These are phyloP conservation scores for Rhizopus delemar DNA, from an alignment of 371 early-diverging fungal species.

Conservation along the genomic window DNA sequence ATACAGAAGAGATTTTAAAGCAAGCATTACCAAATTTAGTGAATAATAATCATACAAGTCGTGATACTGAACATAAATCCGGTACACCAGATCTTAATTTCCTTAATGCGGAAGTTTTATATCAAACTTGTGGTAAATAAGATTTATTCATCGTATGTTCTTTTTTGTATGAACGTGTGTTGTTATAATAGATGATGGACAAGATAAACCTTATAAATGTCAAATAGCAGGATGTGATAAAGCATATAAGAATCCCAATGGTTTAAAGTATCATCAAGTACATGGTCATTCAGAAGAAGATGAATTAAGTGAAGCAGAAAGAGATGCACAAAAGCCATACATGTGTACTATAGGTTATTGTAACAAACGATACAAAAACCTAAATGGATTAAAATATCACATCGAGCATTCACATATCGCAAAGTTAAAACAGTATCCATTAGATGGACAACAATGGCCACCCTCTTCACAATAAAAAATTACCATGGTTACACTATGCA, in stretches of 20 bases:
- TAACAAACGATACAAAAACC: constrained; percentile 59
- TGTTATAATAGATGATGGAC: constrained; percentile 15
- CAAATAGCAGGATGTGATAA: constrained; percentile 80
- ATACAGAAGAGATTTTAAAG: constrained; percentile 27
- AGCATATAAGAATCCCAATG: constrained; percentile 96
- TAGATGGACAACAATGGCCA: constrained; percentile 1
- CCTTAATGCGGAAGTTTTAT: constrained; percentile 28
- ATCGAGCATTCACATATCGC: constrained; percentile 79
- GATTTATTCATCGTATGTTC: not conserved
- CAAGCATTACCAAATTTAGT: constrained; percentile 22
- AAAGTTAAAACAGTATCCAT: constrained; percentile 22
- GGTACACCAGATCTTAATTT: constrained; percentile 10
- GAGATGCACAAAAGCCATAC: constrained; percentile 70
- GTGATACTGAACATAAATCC: not conserved
- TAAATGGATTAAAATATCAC: constrained; percentile 95
- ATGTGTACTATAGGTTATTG: constrained; percentile 40
- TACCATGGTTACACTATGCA: no score
- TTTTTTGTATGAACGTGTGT: constrained; percentile 1
- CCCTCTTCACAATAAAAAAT: not conserved
- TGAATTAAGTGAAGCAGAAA: constrained; percentile 45
- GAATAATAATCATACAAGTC: not conserved
- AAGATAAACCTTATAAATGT: constrained; percentile 39
- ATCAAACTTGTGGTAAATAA: constrained; percentile 28
- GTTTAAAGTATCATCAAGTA: constrained; percentile 91
- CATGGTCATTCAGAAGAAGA: constrained; percentile 72